These are phyloP conservation scores for Dactylellina haptotyla DNA, from an alignment of 2,329 filamentous ascomycete genomes.

Conservation along the genomic window DNA sequence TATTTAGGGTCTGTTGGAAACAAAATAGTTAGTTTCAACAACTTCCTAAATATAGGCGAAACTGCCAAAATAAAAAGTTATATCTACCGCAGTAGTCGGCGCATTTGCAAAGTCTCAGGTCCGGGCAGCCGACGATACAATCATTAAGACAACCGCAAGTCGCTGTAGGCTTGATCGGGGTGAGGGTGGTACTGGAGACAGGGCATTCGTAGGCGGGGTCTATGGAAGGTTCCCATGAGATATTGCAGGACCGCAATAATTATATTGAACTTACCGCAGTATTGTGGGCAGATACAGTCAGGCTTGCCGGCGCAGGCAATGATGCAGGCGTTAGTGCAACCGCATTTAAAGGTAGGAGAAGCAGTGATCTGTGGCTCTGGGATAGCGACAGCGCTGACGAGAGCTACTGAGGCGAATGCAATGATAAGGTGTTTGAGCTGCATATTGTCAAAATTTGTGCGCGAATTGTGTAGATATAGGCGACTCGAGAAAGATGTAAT, in stretches of 20 bases:
- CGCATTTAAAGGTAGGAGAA: slow-evolving; percentile 30
- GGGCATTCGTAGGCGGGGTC: slow-evolving; percentile 39
- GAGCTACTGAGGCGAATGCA: slow-evolving; percentile 36
- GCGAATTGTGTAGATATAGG: slow-evolving; percentile 12
- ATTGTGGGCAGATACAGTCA: slow-evolving; percentile 37
- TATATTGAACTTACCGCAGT: slow-evolving; percentile 40
- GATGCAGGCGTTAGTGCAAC: slow-evolving; percentile 47
- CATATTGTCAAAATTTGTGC: slow-evolving; percentile 15
- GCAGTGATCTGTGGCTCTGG: slow-evolving; percentile 23
- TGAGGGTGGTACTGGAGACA: slow-evolving; percentile 11
- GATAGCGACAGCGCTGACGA: slow-evolving; percentile 39
- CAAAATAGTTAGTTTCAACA: slow-evolving; percentile 3
- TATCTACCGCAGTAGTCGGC: slow-evolving; percentile 26
- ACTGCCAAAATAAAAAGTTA: neutral
- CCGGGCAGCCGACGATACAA: slow-evolving; percentile 44
- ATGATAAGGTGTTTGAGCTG: slow-evolving; percentile 35
- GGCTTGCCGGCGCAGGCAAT: slow-evolving; percentile 34
- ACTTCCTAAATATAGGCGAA: neutral
- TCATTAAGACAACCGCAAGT: slow-evolving; percentile 47
- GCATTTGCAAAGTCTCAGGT: slow-evolving; percentile 45
- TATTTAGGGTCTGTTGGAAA: slow-evolving; percentile 35
- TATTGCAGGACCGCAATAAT: neutral
- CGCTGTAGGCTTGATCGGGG: slow-evolving; percentile 23
- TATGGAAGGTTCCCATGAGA: slow-evolving; percentile 2
- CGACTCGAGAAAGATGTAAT: slow-evolving; percentile 1